These are phyloP conservation scores for Claviceps maximensis DNA, from an alignment of 2,329 filamentous ascomycete species.

Conservation along the genomic window DNA sequence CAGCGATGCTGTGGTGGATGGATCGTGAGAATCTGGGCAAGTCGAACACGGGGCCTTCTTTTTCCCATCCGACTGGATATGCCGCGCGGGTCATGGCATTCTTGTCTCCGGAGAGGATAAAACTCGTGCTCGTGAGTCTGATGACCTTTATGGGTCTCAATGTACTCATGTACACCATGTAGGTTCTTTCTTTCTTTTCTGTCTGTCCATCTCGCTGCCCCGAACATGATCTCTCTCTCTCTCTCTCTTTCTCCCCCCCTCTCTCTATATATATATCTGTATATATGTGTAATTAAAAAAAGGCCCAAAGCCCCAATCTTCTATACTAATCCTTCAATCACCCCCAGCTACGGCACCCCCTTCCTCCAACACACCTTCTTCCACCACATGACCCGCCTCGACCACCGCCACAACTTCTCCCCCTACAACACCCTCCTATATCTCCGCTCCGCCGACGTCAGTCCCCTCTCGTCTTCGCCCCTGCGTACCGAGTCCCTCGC, in stretches of 20 bases:
- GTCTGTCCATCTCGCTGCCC: not conserved
- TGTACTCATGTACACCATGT: slow-evolving; percentile 62
- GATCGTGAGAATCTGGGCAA: slow-evolving; percentile 37
- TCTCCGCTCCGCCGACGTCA: slow-evolving; percentile 54
- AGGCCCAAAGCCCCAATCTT: no score
- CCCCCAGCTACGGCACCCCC: slow-evolving; percentile 54
- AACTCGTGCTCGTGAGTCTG: slow-evolving; percentile 51
- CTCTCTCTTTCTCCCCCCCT: not conserved
- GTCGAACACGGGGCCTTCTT: not conserved
- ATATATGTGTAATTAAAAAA: no score
- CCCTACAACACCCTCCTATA: slow-evolving; percentile 90
- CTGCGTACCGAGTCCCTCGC: slow-evolving; percentile 61
- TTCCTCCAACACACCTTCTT: slow-evolving; percentile 87
- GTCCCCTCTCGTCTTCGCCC: slow-evolving; percentile 24
- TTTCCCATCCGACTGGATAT: not conserved
- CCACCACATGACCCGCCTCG: slow-evolving; percentile 83
- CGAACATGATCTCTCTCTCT: not conserved
- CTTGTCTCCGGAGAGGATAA: slow-evolving; percentile 39
- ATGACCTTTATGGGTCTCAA: slow-evolving; percentile 64
- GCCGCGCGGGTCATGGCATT: slow-evolving; percentile 24
- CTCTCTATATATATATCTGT: no score
- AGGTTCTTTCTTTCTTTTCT: slow-evolving; percentile 7
- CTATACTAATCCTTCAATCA: slow-evolving; percentile 6
- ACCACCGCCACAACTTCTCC: slow-evolving; percentile 97
- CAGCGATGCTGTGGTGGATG: slow-evolving; percentile 70